Evolutionary conservation across 306 rosid genomes (phyloP).

Genomic region (Quercus aquifolioides): DNA sequence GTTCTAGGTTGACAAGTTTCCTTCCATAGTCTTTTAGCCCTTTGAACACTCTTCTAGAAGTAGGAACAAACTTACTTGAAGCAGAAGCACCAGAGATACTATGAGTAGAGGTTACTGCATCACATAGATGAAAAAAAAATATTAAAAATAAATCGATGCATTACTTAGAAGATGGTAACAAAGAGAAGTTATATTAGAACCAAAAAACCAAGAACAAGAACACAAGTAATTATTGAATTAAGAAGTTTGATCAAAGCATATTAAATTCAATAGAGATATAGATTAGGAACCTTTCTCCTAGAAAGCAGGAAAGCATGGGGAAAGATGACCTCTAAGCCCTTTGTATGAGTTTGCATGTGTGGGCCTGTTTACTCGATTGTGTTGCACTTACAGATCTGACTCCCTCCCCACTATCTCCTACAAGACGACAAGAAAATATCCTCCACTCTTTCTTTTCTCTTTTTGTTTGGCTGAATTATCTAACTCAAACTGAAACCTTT

Average conservation of each 20-base stretch:
- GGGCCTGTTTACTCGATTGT: background rate
- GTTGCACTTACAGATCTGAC: background rate
- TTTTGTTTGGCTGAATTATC: no score
- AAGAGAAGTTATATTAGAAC: background rate
- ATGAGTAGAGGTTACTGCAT: conserved; percentile 62
- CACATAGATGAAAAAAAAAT: background rate
- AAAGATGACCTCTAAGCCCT: background rate
- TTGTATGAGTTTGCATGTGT: background rate
- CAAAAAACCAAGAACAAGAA: background rate
- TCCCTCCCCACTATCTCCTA: background rate
- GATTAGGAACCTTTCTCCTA: background rate
- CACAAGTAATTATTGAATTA: background rate
- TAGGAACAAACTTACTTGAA: conserved; percentile 50
- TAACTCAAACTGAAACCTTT: no score
- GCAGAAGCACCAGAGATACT: conserved; percentile 61
- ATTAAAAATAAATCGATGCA: background rate
- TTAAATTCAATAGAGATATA: background rate
- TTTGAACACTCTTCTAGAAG: conserved; percentile 63
- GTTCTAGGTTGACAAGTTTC: conserved; percentile 61
- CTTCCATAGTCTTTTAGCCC: conserved; percentile 74
- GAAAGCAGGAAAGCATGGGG: background rate
- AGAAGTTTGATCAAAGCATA: background rate
- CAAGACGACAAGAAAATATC: background rate
- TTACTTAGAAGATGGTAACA: background rate
- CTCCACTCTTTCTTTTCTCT: no score